Evolutionary conservation across 148 eudicot genomes (phyloP), one percentile per base, ranked within the genome.

Genomic region (Camellia japonica): DNA sequence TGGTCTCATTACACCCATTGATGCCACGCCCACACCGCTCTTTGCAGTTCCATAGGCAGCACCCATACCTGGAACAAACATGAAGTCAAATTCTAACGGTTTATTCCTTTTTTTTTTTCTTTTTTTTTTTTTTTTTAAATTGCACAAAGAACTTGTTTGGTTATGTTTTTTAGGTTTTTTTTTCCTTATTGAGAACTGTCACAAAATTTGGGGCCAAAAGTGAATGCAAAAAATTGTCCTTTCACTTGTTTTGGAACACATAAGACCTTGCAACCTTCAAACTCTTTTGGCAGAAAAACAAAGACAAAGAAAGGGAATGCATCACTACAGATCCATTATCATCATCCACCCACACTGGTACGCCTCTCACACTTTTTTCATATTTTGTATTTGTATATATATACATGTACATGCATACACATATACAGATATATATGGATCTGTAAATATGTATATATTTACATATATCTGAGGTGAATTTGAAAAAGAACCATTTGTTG

Each of bases 1-100:
- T 42, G 77, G 62, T 59, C 62, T 73, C 76, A 73, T 73, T 11
- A 73, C 76, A 18, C 76, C 76, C 76, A 52, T 54, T 30, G 76
- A 52, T 42, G 62, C 76, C 61, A 73, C 76, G 20, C 76, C 63
- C 8, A 73, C 61, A 7, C 55, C 74, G 14, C 74, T 71, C 74
- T 71, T 71, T 7, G 74, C 74, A 20, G 74, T 71, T 18, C 74
- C 76, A 23, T 71, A 71, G 18, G 74, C 74, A 43, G 74, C 74
- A 3, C 74, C 74, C 74, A 71, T 71, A 16, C 55, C 74, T 66
- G 4, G 30, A 66, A 23, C 19, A 60, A 60, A 60, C 64, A 60
- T 60, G 20, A 60, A 60, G 64, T 60, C 19, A 60, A 60, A 60
- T 15, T 4, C 59, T 60, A 15, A 7, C 59, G 18, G 11, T 56